These are phyloP conservation scores for Trametes elegans DNA, from an alignment of 768 basidiomycete species.

Conservation along the genomic window DNA sequence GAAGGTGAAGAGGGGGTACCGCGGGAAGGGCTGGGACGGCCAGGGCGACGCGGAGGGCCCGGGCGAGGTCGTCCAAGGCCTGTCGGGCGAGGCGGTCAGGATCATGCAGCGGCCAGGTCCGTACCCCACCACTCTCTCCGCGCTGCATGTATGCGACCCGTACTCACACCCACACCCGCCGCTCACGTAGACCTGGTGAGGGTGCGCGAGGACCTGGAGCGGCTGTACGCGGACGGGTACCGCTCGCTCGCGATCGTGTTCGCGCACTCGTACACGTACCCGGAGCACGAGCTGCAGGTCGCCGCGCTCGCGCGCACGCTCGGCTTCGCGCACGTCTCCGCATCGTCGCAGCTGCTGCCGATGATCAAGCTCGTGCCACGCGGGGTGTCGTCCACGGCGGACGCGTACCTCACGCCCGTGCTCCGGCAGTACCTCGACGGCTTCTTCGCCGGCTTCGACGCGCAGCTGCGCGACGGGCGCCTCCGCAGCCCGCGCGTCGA, in stretches of 20 bases:
- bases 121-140: conserved; percentile 4
- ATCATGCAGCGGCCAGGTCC: conserved; percentile 73
- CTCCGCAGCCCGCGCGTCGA: conserved; percentile 72
- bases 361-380: conserved; percentile 97
- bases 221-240: conserved; percentile 77
- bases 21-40: conserved; percentile 78
- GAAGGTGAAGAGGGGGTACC: conserved; percentile 61
- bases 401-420: conserved; percentile 94
- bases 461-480: conserved; percentile 59
- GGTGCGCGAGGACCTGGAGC: conserved; percentile 50
- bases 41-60: conserved; percentile 70
- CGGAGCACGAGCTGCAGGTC: conserved; percentile 76
- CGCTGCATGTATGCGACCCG: background rate
- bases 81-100: conserved; percentile 88
- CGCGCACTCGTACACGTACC: conserved; percentile 90
- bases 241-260: conserved; percentile 87
- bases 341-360: conserved; percentile 82
- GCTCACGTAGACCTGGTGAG: conserved; percentile 38
- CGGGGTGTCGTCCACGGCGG: conserved; percentile 88
- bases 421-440: conserved; percentile 82
- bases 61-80: conserved; percentile 74
- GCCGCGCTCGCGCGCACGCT: conserved; percentile 71
- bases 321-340: conserved; percentile 89
- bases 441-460: conserved; percentile 88
- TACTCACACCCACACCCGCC: too few species aligned